These are phyloP conservation scores for Phytophthora megakarya DNA, from an alignment of 352 stramenopile genomes.

Conservation along the genomic window DNA sequence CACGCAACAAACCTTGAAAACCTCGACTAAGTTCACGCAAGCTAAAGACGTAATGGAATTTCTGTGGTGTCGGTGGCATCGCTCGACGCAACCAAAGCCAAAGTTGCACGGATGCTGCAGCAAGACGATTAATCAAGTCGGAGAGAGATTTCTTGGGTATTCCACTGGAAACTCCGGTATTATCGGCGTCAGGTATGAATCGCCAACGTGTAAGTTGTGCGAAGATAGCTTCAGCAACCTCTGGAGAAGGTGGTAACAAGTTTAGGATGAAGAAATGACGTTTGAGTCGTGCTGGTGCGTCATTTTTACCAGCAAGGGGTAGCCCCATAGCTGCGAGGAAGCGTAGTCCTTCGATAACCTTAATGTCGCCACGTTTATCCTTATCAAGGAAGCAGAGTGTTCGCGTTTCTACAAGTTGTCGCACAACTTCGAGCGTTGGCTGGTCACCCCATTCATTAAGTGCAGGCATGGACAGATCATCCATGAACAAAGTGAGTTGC, in stretches of 20 bases:
- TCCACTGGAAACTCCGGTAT: constrained; percentile 8
- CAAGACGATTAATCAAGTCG: constrained; percentile 54
- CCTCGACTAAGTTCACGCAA: constrained; percentile 74
- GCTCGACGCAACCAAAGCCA: constrained; percentile 68
- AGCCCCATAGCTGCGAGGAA: constrained; percentile 74
- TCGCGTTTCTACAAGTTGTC: constrained; percentile 71
- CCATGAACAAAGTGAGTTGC: constrained; percentile 81
- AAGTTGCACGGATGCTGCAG: constrained; percentile 59
- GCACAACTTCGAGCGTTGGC: constrained; percentile 73
- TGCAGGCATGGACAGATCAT: constrained; percentile 75
- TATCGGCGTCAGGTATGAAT: constrained; percentile 38
- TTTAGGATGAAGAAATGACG: constrained; percentile 91
- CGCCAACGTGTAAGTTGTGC: constrained; percentile 75
- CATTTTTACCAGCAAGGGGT: constrained; percentile 69
- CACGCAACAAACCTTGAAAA: constrained; percentile 82
- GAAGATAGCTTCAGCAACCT: constrained; percentile 90
- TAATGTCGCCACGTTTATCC: constrained; percentile 83
- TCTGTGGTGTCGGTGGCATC: constrained; percentile 78
- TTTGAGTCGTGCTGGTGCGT: constrained; percentile 90
- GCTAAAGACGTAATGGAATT: constrained; percentile 87
- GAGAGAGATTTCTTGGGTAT: constrained; percentile 42
- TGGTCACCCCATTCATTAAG: constrained; percentile 80
- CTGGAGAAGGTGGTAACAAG: constrained; percentile 65
- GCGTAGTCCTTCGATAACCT: constrained; percentile 68
- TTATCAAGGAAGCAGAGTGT: constrained; percentile 84